These are phyloP conservation scores for Lonicera japonica DNA, from an alignment of 129 eudicot genomes.

Conservation along the genomic window DNA sequence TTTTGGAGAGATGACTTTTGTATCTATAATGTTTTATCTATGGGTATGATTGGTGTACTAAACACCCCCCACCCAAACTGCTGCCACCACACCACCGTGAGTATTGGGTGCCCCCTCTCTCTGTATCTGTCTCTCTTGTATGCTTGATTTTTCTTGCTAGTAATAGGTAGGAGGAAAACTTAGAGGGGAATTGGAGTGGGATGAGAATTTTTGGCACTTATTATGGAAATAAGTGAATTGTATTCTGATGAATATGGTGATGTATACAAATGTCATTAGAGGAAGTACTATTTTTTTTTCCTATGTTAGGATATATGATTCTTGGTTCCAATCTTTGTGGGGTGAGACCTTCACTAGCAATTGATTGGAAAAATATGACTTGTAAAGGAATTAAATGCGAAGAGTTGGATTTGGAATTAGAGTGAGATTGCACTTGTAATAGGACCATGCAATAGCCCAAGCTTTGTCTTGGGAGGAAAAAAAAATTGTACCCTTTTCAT, in stretches of 20 bases:
- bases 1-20: slow-evolving; percentile 2
- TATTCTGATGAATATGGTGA: background rate
- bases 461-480: too few relatives aligned
- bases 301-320: too few relatives aligned
- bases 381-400: too few relatives aligned
- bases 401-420: too few relatives aligned
- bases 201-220: background rate
- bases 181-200: background rate
- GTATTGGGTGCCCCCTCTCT: background rate
- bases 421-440: too few relatives aligned
- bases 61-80: background rate
- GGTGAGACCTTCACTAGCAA: too few relatives aligned
- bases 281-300: background rate
- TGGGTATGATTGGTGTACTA: background rate
- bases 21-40: background rate
- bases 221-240: background rate
- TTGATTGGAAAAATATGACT: too few relatives aligned
- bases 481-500: too few relatives aligned
- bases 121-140: background rate
- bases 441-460: too few relatives aligned
- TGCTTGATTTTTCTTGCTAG: background rate
- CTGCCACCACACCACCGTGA: background rate
- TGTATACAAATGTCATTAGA: background rate
- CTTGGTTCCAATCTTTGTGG: too few relatives aligned
- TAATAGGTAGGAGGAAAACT: too few relatives aligned